Evolutionary conservation across 1,284 basidiomycete genomes (phyloP), one percentile per base, ranked within the genome.

Genomic region (Cryptococcus sp.): DNA sequence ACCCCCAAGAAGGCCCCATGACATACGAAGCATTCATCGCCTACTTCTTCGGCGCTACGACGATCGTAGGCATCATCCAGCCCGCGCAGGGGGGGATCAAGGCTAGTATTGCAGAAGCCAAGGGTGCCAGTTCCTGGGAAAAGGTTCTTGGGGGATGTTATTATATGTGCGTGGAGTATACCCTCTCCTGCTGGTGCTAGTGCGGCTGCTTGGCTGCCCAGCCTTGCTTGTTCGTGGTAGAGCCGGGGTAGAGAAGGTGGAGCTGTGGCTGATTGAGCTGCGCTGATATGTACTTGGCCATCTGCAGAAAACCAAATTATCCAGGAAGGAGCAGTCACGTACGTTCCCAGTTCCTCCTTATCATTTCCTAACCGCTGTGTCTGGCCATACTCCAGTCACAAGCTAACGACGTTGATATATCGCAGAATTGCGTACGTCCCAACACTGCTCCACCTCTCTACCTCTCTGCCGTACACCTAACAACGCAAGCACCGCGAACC

Each of bases 271-370:
- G 39, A 40, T 39, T 44, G 13, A 54, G 11, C 16, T 35, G 31
- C 22, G 25, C 41, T 56, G 46, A n/a, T n/a, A 53, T 51, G 25
- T 31, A 5, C 27, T 31, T 31, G 27, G 10, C 27, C 10, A n/a
- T 47, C 15, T 27, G 87, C 84, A 84, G 93, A 60, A 94, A 93
- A 79, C 90, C 91, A 40, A 93, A 93, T 76, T 93, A 94, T 78
- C 91, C 90, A 3, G 92, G 93, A n/a, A 84, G 93, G 60, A 91
- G 90, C 3, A 92, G 90, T 41, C 93, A 94, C 82, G 90, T 92
- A 70, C 81, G 89, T 82, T 1, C 17, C n/a, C n/a, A n/a, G n/a
- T n/a, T n/a, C n/a, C n/a, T n/a, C n/a, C n/a, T n/a, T n/a, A n/a
- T n/a, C n/a, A n/a, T n/a, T 5, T 20, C 6, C 31, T 6, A 42